Conservation (phyloP, 768 basidiomycete species). For the Mrakia hoshinonis region DNA sequence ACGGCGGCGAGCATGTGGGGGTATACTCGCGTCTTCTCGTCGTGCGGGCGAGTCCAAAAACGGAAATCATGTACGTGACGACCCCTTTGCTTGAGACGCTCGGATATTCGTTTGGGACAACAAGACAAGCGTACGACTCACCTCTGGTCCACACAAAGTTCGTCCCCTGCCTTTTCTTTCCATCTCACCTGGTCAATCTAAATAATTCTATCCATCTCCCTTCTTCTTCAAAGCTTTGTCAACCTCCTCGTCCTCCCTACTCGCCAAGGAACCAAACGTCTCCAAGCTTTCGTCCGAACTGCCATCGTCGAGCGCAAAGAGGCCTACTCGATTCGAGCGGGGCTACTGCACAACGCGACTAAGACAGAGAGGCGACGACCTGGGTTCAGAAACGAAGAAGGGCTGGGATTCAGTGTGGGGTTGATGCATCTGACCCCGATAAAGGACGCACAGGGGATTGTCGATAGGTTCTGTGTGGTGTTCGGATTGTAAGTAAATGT, state of each 20-base stretch:
- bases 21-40: not conserved
- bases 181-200: too few species aligned
- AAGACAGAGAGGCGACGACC: not conserved
- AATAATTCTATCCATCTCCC: not conserved
- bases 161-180: not conserved
- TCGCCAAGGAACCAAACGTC: not conserved
- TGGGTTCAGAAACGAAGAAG: not conserved
- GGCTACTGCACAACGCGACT: not conserved
- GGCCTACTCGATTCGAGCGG: not conserved
- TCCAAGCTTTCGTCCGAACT: not conserved
- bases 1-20: not conserved
- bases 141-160: not conserved
- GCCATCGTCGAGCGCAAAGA: not conserved
- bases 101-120: not conserved
- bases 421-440: constrained; percentile 9
- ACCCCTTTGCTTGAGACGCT: not conserved
- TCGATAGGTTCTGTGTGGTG: not conserved
- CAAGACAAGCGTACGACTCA: not conserved
- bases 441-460: not conserved
- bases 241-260: not conserved
- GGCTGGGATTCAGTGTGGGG: not conserved
- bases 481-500: not conserved
- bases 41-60: not conserved
- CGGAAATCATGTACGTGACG: not conserved
- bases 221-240: not conserved